phyloP scores from a whole-genome alignment of 2,329 filamentous ascomycete genomes.

The Colletotrichum australisinense region DNA sequence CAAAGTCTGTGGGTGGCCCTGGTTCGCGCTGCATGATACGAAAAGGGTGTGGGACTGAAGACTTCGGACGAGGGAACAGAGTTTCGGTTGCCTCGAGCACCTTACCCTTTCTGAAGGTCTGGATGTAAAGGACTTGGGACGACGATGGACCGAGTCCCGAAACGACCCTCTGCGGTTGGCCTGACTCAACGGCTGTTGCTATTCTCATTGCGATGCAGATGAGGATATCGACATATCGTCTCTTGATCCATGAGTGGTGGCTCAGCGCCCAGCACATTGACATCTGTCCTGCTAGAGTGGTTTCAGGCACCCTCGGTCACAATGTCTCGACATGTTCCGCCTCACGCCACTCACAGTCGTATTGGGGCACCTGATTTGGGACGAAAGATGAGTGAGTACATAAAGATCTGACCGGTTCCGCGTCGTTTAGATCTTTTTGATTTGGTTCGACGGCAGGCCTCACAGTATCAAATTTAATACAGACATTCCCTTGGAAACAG shows the following conservation, averaged over 20 bases:
- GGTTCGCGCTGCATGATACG: constrained; percentile 10
- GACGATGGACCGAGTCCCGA: constrained; percentile 32
- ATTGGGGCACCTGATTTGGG: constrained; percentile 1
- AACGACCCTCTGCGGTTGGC: constrained; percentile 15
- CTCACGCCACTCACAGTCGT: constrained; percentile 13
- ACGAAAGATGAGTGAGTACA: constrained; percentile 14
- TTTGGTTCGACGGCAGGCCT: constrained; percentile 29
- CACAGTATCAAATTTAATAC: constrained; percentile 20
- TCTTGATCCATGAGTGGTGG: constrained; percentile 8
- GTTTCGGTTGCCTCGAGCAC: constrained; percentile 29
- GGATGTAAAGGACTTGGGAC: constrained; percentile 33
- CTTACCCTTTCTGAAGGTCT: constrained; percentile 28
- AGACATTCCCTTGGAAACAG: constrained; percentile 26
- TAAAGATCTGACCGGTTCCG: constrained; percentile 14
- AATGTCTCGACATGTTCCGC: constrained; percentile 22
- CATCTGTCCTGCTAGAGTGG: constrained; percentile 22
- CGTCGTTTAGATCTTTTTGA: neutral
- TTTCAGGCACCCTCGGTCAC: constrained; percentile 24
- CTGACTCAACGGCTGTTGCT: constrained; percentile 25
- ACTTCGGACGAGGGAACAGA: constrained; percentile 30
- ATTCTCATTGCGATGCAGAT: constrained; percentile 7
- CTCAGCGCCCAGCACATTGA: constrained; percentile 28
- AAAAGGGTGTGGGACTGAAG: neutral
- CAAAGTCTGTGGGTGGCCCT: neutral
- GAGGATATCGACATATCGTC: neutral